Conservation (phyloP, 75 land plant species). For the Pinus taeda region DNA sequence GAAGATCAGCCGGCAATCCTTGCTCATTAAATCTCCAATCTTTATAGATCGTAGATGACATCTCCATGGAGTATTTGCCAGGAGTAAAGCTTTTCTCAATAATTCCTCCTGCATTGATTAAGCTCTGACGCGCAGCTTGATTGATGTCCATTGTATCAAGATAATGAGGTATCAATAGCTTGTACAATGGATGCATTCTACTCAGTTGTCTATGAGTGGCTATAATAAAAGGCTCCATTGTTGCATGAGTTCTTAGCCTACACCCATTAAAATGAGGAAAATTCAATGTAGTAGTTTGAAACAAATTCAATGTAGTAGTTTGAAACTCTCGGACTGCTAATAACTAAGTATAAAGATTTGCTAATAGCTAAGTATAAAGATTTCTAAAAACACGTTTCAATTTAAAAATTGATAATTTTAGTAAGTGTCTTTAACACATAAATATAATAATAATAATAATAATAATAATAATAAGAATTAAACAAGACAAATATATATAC, state of each 20-base stretch:
- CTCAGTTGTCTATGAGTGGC: slow-evolving; percentile 71
- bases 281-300: background rate
- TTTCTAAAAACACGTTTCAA: slow-evolving; percentile 62
- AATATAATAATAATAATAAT: no score
- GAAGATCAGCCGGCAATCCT: slow-evolving; percentile 58
- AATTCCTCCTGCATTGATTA: slow-evolving; percentile 15
- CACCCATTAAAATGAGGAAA: background rate
- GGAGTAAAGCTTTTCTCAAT: slow-evolving; percentile 15
- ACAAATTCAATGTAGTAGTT: no score
- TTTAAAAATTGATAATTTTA: background rate
- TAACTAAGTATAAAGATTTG: slow-evolving; percentile 59
- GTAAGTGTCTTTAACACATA: no score
- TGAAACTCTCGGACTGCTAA: slow-evolving; percentile 10
- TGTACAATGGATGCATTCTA: slow-evolving; percentile 60
- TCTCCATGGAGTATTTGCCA: no score
- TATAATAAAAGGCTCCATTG: slow-evolving; percentile 72
- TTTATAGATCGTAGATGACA: no score
- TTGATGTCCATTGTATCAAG: slow-evolving; percentile 58
- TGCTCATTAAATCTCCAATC: background rate
- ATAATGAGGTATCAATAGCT: slow-evolving; percentile 67
- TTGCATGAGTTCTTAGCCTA: slow-evolving; percentile 58
- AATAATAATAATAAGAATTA: no score
- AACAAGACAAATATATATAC: no score
- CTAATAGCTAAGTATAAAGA: no score
- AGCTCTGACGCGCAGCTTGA: slow-evolving; percentile 1